Conservation (phyloP, 176 grass and related monocot genomes). For the Secale cereale region DNA sequence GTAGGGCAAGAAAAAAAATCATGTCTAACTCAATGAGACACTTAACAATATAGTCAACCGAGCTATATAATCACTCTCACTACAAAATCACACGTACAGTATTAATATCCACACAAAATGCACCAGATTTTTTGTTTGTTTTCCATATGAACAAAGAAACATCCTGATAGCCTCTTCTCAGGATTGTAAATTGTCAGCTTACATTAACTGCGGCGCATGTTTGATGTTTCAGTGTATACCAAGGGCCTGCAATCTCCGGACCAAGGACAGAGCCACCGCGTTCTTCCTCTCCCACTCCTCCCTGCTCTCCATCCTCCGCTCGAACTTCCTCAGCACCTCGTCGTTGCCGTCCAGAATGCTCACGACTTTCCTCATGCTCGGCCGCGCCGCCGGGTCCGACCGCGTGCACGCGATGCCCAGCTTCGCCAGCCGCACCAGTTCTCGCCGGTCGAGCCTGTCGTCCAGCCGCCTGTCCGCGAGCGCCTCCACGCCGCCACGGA, state of each 20-base stretch:
- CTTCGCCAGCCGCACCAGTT: constrained; percentile 51
- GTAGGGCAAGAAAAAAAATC: too few species aligned
- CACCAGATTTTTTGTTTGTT: too few species aligned
- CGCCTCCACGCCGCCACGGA: constrained; percentile 8
- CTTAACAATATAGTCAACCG: too few species aligned
- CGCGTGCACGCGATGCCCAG: constrained; percentile 66
- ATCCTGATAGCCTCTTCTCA: not conserved
- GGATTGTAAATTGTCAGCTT: not conserved
- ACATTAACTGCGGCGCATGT: not conserved
- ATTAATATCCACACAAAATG: not conserved
- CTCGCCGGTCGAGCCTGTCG: constrained; percentile 26
- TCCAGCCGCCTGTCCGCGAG: constrained; percentile 59
- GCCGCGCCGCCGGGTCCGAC: constrained; percentile 46
- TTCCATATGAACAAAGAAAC: not conserved
- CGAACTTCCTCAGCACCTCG: constrained; percentile 39
- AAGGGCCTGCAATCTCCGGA: constrained; percentile 71
- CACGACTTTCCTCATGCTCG: constrained; percentile 65
- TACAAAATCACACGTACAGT: too few species aligned
- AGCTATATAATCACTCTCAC: too few species aligned
- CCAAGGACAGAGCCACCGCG: constrained; percentile 43
- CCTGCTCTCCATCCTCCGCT: constrained; percentile 34
- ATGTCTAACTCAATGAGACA: too few species aligned
- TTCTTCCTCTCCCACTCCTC: constrained; percentile 64
- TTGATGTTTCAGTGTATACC: constrained; percentile 61
- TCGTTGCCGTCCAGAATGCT: constrained; percentile 87